phyloP scores from a whole-genome alignment of 345 rosid species.

The Hypericum androsaemum region DNA sequence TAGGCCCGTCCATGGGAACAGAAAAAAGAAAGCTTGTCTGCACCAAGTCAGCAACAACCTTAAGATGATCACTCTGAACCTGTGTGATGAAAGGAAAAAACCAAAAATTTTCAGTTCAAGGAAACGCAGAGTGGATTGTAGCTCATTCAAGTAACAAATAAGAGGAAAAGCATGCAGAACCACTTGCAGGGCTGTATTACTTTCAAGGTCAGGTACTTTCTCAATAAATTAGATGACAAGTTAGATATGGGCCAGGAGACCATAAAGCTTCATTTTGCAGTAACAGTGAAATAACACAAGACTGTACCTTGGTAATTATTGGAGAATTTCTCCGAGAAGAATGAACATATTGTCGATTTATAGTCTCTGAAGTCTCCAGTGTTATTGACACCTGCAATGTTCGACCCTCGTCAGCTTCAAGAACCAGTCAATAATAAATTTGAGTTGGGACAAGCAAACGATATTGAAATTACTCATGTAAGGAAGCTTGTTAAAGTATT shows the following conservation, averaged over 20 bases:
- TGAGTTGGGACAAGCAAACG: too few species aligned
- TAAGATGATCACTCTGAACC: slow-evolving; percentile 94
- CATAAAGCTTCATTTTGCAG: too few species aligned
- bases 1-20: slow-evolving; percentile 83
- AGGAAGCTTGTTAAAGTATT: too few species aligned
- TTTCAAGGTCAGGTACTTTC: too few species aligned
- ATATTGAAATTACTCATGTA: too few species aligned
- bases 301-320: slow-evolving; percentile 63
- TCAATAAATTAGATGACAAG: too few species aligned
- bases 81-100: slow-evolving; percentile 29
- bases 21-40: slow-evolving; percentile 96
- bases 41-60: slow-evolving; percentile 85
- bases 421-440: neutral
- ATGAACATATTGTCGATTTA: slow-evolving; percentile 57
- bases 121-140: too few species aligned
- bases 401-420: slow-evolving; percentile 13
- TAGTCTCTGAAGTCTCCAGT: slow-evolving; percentile 78
- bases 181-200: too few species aligned
- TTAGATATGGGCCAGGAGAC: too few species aligned
- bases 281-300: neutral
- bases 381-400: slow-evolving; percentile 58
- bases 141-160: too few species aligned
- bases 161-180: too few species aligned
- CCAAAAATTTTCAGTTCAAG: too few species aligned
- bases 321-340: slow-evolving; percentile 83